Base-by-base conservation (phyloP, 306 rosid genomes). In the barrel medic (Medicago truncatula) region DNA sequence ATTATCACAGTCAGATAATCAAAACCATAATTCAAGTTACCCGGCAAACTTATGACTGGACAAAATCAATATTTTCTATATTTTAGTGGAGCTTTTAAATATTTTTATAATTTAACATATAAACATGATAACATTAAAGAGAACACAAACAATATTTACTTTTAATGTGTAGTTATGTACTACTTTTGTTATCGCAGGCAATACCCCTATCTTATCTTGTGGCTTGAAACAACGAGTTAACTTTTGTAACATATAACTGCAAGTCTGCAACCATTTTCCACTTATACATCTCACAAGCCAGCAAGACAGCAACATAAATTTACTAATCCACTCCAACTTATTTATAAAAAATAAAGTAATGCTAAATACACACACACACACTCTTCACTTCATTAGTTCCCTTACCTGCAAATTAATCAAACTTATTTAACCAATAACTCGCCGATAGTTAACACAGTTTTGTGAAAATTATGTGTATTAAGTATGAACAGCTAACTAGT, bases 1-100 rank as follows among this genome's bases (percentile, higher is more conserved):
- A 79, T 85, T 20, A 79, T 62, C 76, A 18, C 20, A 76, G 7
- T 43, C 38, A 66, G 39, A 73, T 21, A 52, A 54, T 40, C 60
- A 57, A 79, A 57, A 66, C 64, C 77, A 81, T 21, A 71, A 41
- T 9, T 57, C 31, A 60, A 36, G 34, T 64, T 49, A 14, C 53
- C 41, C 66, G 31, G 60, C 18, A 80, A 72, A 62, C 57, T 18
- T 23, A 52, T 15, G 72, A 67, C 31, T 9, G 23, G 43, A 47
- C 46, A 49, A 39, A 46, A 41, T 31, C 58, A 76, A 72, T 16
- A 63, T 38, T 34, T 72, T 40, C 31, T 34, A 34, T 78, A 62
- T 66, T 75, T 46, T 65, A 56, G 52, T 3, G 17, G 7, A 21
- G 38, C 43, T 40, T 72, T 41, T 58, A 53, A 50, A 4, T 54